Percentiles rank a stretch among this genome's conserved stretches.
Evolutionary conservation across 345 rosid species (phyloP).

Genomic region (Cardamine occulta): DNA sequence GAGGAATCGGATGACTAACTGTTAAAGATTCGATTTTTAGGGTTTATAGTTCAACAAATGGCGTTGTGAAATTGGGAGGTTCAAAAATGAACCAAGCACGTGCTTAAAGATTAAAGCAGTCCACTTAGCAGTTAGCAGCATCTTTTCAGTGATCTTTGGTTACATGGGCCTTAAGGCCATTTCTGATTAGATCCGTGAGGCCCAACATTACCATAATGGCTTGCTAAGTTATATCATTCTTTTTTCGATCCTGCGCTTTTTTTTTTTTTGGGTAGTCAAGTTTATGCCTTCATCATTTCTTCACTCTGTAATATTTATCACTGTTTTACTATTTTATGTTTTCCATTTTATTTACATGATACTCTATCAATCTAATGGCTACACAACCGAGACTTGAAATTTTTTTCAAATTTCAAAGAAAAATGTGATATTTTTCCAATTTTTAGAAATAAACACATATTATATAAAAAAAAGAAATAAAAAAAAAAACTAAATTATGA

Average conservation of each 20-base stretch:
- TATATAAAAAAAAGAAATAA: not conserved
- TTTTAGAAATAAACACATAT: not conserved
- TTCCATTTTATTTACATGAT: not conserved
- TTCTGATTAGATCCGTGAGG: not conserved
- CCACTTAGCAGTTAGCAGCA: slow-evolving; percentile 12
- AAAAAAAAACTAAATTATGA: slow-evolving; percentile 21
- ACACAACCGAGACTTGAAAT: slow-evolving; percentile 1
- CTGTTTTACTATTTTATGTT: not conserved
- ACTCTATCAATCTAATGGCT: slow-evolving; percentile 1
- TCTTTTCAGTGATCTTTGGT: not conserved
- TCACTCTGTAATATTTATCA: not conserved
- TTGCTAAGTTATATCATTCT: not conserved
- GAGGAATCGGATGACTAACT: not conserved
- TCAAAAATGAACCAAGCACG: slow-evolving; percentile 7
- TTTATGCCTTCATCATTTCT: not conserved
- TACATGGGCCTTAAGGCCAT: slow-evolving; percentile 7
- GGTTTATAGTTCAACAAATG: slow-evolving; percentile 33
- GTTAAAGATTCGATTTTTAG: slow-evolving; percentile 38
- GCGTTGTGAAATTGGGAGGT: slow-evolving; percentile 13
- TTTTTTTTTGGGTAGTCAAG: not conserved
- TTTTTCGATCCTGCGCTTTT: not conserved
- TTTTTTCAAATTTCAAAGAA: not conserved
- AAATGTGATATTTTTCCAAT: not conserved
- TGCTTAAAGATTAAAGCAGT: slow-evolving; percentile 1
- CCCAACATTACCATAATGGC: not conserved